Base-by-base conservation (phyloP, 2,329 filamentous ascomycete genomes). In the Ophiostoma ulmi region DNA sequence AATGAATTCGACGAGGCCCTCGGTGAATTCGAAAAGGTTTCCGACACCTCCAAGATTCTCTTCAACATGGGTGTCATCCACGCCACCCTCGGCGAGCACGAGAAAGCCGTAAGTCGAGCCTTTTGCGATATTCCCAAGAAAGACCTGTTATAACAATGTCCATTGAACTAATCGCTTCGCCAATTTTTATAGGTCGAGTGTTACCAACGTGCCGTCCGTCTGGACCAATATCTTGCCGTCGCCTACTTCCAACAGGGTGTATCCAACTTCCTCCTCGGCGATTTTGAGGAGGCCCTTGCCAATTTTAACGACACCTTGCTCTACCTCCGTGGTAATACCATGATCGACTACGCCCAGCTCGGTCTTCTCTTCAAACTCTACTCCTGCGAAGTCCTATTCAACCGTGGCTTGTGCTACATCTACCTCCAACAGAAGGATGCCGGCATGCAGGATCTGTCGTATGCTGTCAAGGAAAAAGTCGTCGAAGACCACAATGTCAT, bases 41-140 rank as follows among this genome's bases (percentile, higher is more conserved):
- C 91, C 73, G 95, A 98, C 79, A 99, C 95, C 0, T 97, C 95
- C 76, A 98, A 97, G 84, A 99, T 99, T 73, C 85, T 97, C 73
- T 99, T 99, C 85, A 99, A 99, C 78, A 96, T 94, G 81, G 95
- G 95, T 75, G 94, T 99, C 55, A 98, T 99, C 76, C 92, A 97
- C 83, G 95, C 95, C 55, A 98, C 95, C 0, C 85, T 99, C 22
- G 95, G 95, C 75, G 93, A 98, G 79, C 95, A 99, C 81, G 91
- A 94, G 79, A 93, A 93, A 84, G 95, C 95, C 78, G 94, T 97
- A 84, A 80, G 93, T 85, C 39, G 38, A 7, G 26, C 55, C 14
- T 13, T 10, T 63, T 4, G 5, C 58, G 26, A 26, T 20, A 48
- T n/a, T 7, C 17, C 44, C 17, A 20, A 8, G 17, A 48, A 44